Conservation (phyloP, 139 green algal species). For the Chlamydomonas schloesseri region DNA sequence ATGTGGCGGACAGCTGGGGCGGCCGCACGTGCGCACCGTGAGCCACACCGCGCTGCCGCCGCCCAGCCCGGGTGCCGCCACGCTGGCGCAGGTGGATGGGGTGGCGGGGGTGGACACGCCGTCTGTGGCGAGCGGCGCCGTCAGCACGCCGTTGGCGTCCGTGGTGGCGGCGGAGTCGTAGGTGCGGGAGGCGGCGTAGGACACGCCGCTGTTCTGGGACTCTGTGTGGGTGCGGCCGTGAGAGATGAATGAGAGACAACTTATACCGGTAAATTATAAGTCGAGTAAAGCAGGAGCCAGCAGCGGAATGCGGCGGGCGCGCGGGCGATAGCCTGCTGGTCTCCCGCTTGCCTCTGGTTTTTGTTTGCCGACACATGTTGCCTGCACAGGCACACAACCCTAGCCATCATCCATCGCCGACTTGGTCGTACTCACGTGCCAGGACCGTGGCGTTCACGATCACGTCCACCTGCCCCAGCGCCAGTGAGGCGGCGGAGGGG, state of each 20-base stretch:
- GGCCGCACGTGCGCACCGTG: neutral
- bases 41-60: neutral
- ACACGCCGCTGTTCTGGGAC: too few species aligned
- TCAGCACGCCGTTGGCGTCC: neutral
- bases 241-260: too few species aligned
- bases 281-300: too few species aligned
- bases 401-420: too few species aligned
- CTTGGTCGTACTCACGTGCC: neutral
- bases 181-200: neutral
- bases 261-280: too few species aligned
- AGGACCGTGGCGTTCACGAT: neutral
- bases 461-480: constrained; percentile 34
- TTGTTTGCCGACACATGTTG: too few species aligned
- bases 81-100: neutral
- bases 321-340: too few species aligned
- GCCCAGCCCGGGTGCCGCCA: neutral
- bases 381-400: too few species aligned
- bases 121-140: neutral
- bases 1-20: too few species aligned
- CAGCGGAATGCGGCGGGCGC: too few species aligned
- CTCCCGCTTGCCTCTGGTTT: too few species aligned
- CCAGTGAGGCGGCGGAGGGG: neutral
- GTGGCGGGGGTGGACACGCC: neutral
- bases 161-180: neutral
- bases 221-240: too few species aligned